Base-by-base conservation (phyloP, 1,284 basidiomycete species). In the Marasmius fiardii region DNA sequence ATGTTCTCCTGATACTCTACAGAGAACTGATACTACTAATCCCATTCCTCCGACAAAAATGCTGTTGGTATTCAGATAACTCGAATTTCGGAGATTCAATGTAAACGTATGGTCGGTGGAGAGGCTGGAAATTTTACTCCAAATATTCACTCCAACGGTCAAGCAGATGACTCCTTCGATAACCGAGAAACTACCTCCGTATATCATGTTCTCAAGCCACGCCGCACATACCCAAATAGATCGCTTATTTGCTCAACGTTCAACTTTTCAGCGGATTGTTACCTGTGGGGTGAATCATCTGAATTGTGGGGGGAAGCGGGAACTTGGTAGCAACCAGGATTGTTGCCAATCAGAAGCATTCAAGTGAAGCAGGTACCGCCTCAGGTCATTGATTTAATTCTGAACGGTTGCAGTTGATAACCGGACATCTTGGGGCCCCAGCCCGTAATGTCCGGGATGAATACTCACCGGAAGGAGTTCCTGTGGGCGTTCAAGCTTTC, bases 121-220 rank as follows among this genome's bases (percentile, higher is more conserved):
- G 39, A 41, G n/a, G 16, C 39, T 14, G 11, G 6, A 8, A 41
- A 41, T 41, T 20, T 7, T 41, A 16, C 8, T 33, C 33, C 47
- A 24, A 49, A 41, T 16, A 8, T 23, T 5, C 20, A 33, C 26
- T n/a, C 47, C 47, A 49, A 33, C 39, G 39, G n/a, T n/a, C 39
- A 16, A 49, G 47, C 47, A 49, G 47, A 49, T 49, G 47, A 49
- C 47, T 31, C 39, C 39, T 41, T 41, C 39, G 39, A 41, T 41
- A 41, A n/a, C 39, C 16, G 20, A 18, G 11, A 41, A 20, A 8
- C 16, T n/a, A 12, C 18, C 47, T 26, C 26, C 26, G 24, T 49
- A 49, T 31, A 49, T 26, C 47, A 26, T 31, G 26, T 26, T 49
- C 47, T 31, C 47, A 49, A 26, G 31, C 26, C 47, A 49, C 47